These are phyloP conservation scores for Trichaptum fuscoviolaceum DNA, from an alignment of 768 basidiomycete species.

Conservation along the genomic window DNA sequence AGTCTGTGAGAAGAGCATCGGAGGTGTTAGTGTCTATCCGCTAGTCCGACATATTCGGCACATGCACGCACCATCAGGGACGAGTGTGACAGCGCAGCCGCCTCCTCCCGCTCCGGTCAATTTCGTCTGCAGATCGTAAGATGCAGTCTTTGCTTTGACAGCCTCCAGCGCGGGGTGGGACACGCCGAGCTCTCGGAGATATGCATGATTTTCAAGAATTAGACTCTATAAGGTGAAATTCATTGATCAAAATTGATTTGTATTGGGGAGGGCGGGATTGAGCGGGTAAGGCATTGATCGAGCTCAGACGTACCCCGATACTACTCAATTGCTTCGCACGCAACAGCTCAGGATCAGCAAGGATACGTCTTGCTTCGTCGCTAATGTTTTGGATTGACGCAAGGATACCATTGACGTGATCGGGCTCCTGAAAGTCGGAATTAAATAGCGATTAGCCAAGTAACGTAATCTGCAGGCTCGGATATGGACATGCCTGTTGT, in stretches of 20 bases:
- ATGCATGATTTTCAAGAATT: conserved; percentile 84
- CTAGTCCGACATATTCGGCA: background rate
- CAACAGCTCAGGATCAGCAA: conserved; percentile 69
- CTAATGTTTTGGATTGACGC: conserved; percentile 79
- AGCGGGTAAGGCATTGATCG: background rate
- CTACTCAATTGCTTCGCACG: conserved; percentile 59
- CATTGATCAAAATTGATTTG: background rate
- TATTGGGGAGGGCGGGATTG: background rate
- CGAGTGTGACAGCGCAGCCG: conserved; percentile 93
- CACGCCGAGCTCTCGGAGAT: conserved; percentile 81
- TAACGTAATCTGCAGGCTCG: background rate
- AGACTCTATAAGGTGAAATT: conserved; percentile 46
- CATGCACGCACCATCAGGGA: conserved; percentile 76
- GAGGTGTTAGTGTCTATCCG: background rate
- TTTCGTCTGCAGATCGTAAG: conserved; percentile 81
- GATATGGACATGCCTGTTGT: conserved; percentile 33
- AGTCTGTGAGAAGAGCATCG: conserved; percentile 43
- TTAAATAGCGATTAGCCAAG: conserved; percentile 3
- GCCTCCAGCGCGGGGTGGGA: conserved; percentile 86
- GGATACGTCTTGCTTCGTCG: conserved; percentile 69
- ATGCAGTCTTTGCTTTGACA: conserved; percentile 68
- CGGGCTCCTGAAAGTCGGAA: conserved; percentile 61
- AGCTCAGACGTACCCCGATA: conserved; percentile 54
- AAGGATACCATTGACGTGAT: conserved; percentile 70
- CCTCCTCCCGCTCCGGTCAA: conserved; percentile 97